These are phyloP conservation scores for Malus hybrid DNA, from an alignment of 331 rosid genomes.

Conservation along the genomic window DNA sequence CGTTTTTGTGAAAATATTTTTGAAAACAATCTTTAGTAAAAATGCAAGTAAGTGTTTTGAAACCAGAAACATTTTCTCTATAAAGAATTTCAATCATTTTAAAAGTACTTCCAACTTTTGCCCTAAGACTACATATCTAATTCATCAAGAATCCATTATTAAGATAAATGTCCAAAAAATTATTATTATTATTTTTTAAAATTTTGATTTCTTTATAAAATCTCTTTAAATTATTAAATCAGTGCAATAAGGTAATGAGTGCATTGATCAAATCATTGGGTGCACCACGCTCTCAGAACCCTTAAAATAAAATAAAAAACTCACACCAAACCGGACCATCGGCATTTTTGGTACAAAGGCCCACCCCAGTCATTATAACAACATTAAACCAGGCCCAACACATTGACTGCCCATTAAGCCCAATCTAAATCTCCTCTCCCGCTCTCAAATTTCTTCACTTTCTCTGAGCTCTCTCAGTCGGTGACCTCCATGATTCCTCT, in stretches of 20 bases:
- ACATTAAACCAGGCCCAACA: neutral
- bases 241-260: neutral
- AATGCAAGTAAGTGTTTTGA: too few relatives aligned
- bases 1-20: too few relatives aligned
- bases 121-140: neutral
- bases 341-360: too few relatives aligned
- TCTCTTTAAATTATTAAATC: neutral
- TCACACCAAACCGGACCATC: neutral
- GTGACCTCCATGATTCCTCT: constrained; percentile 58
- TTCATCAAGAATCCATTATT: neutral
- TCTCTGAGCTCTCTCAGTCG: neutral
- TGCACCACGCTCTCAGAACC: neutral
- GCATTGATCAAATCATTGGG: neutral
- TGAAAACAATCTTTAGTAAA: too few relatives aligned
- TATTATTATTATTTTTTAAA: neutral
- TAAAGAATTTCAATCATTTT: too few relatives aligned
- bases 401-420: neutral
- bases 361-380: too few relatives aligned
- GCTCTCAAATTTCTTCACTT: neutral
- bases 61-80: too few relatives aligned
- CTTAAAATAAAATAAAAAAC: neutral
- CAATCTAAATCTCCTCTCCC: constrained; percentile 8
- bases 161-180: neutral
- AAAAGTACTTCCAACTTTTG: rapidly evolving
- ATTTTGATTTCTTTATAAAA: neutral